Percentiles rank a stretch among this genome's conserved stretches.
Conservation (phyloP, 148 eudicot genomes). For the Gaultheria prostrata region DNA sequence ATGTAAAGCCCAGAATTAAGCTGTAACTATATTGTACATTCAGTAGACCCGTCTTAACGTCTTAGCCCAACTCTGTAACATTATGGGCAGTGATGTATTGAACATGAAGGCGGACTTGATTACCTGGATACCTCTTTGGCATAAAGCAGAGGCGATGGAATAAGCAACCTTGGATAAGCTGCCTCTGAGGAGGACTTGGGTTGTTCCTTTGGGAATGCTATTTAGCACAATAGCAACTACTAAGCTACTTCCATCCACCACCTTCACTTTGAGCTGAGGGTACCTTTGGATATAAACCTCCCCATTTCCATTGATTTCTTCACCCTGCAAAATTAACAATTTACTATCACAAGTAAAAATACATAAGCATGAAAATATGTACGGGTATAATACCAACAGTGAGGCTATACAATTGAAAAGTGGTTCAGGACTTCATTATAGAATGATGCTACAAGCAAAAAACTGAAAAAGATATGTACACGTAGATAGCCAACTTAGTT, state of each 20-base stretch:
- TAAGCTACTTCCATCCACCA: constrained; percentile 76
- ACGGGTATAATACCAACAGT: background rate
- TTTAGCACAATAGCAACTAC: constrained; percentile 61
- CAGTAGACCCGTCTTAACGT: background rate
- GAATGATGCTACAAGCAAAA: background rate
- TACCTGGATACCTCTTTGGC: constrained; percentile 58
- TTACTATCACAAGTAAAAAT: background rate
- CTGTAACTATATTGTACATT: background rate
- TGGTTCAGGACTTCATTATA: background rate
- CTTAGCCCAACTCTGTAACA: background rate
- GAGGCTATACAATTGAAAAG: background rate
- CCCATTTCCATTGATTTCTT: constrained; percentile 49
- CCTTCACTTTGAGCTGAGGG: constrained; percentile 57
- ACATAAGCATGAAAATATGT: background rate
- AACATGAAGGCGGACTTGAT: background rate
- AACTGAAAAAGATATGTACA: background rate
- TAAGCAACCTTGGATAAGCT: constrained; percentile 48
- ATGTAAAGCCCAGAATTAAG: background rate
- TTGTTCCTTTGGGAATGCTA: constrained; percentile 55
- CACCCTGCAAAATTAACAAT: constrained; percentile 35
- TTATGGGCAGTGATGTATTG: background rate
- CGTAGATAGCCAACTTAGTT: background rate
- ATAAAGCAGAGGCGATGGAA: constrained; percentile 45
- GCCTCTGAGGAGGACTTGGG: constrained; percentile 54
- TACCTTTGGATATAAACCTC: constrained; percentile 43